Evolutionary conservation across 306 rosid genomes (phyloP).

Genomic region (Luffa acutangula): DNA sequence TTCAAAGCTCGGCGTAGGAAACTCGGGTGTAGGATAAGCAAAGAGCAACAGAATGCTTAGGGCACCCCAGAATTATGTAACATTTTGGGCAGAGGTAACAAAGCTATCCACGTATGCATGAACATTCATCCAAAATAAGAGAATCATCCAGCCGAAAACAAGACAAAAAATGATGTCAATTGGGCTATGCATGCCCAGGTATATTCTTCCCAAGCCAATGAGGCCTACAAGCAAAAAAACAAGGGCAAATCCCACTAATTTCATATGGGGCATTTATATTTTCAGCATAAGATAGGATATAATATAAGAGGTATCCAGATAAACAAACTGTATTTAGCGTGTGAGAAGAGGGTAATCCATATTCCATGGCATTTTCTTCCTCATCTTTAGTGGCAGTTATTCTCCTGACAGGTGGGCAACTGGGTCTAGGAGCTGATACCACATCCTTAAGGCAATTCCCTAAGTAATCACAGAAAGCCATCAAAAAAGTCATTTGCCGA

Average conservation of each 20-base stretch:
- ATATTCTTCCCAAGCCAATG: constrained; percentile 86
- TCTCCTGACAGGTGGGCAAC: constrained; percentile 86
- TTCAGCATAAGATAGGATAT: constrained; percentile 49
- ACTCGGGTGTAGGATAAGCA: too few relatives aligned
- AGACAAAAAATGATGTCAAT: constrained; percentile 68
- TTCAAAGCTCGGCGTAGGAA: too few relatives aligned
- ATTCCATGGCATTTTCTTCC: constrained; percentile 86
- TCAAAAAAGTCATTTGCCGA: constrained; percentile 86
- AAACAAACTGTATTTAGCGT: constrained; percentile 91
- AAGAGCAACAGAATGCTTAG: too few relatives aligned
- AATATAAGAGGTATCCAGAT: constrained; percentile 81
- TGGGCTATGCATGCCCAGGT: constrained; percentile 96
- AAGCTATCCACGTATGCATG: constrained; percentile 53
- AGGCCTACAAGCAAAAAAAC: constrained; percentile 59
- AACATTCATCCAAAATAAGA: constrained; percentile 66
- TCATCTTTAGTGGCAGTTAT: constrained; percentile 82
- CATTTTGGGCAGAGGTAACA: constrained; percentile 70
- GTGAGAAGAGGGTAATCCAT: constrained; percentile 97
- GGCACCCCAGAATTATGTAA: too few relatives aligned
- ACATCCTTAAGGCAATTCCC: constrained; percentile 87
- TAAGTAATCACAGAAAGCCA: constrained; percentile 83
- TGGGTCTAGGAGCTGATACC: constrained; percentile 91
- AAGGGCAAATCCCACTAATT: constrained; percentile 46
- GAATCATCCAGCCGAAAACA: constrained; percentile 53
- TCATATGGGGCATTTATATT: constrained; percentile 35